These are phyloP conservation scores for Fusarium armeniacum DNA, from an alignment of 2,329 filamentous ascomycete species.

Conservation along the genomic window DNA sequence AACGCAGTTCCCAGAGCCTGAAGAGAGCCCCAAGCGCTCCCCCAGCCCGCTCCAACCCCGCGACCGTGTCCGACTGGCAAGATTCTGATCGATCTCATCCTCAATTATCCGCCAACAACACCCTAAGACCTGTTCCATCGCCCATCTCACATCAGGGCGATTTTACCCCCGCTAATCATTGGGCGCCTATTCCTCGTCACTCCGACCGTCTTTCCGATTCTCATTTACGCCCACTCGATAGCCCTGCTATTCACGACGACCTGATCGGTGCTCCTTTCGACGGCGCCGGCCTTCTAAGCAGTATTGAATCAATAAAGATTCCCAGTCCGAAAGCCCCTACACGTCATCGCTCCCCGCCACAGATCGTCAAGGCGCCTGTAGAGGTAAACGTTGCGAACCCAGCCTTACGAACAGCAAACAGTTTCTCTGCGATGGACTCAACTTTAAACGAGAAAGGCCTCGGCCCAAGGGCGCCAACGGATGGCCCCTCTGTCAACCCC, in stretches of 20 bases:
- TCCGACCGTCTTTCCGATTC: slow-evolving; percentile 49
- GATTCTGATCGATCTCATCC: slow-evolving; percentile 50
- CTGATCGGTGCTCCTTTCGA: slow-evolving; percentile 76
- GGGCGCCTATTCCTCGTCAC: slow-evolving; percentile 49
- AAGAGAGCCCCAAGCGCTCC: slow-evolving; percentile 73
- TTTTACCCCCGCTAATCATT: slow-evolving; percentile 57
- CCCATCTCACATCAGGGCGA: slow-evolving; percentile 62
- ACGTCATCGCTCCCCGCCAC: slow-evolving; percentile 52
- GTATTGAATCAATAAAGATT: slow-evolving; percentile 67
- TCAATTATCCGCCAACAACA: slow-evolving; percentile 58
- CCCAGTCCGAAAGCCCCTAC: slow-evolving; percentile 51
- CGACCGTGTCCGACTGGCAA: slow-evolving; percentile 65
- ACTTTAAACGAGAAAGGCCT: slow-evolving; percentile 56
- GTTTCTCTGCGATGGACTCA: slow-evolving; percentile 58
- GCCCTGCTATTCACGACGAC: slow-evolving; percentile 62
- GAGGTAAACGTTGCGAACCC: slow-evolving; percentile 67
- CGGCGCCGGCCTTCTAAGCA: slow-evolving; percentile 72
- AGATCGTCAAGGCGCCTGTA: slow-evolving; percentile 65
- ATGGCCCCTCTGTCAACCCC: slow-evolving; percentile 63
- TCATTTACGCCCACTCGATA: slow-evolving; percentile 47
- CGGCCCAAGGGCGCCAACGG: slow-evolving; percentile 58
- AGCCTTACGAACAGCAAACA: slow-evolving; percentile 74
- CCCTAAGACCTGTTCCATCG: slow-evolving; percentile 61
- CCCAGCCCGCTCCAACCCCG: slow-evolving; percentile 61
- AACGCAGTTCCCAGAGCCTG: slow-evolving; percentile 74